Evolutionary conservation across 352 stramenopile species (phyloP), one percentile per base, ranked within the genome.

Genomic region (Paralagenidium karlingii): DNA sequence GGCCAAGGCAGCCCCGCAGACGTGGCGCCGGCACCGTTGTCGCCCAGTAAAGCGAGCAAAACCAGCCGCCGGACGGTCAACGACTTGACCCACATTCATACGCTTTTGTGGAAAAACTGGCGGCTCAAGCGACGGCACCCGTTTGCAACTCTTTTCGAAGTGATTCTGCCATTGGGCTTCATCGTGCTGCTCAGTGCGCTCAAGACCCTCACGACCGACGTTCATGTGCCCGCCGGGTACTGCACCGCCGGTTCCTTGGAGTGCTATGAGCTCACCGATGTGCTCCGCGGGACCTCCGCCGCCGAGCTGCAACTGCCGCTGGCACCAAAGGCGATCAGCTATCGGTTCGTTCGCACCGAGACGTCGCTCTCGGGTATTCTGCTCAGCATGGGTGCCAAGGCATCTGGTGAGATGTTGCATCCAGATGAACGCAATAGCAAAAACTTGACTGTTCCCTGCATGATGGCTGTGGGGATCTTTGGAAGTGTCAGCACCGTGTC

Each of bases 61-160:
- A n/a, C n/a, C n/a, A n/a, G n/a, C n/a, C n/a, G n/a, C n/a, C n/a
- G n/a, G n/a, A n/a, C n/a, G n/a, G n/a, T n/a, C n/a, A n/a, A n/a
- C n/a, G n/a, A n/a, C n/a, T n/a, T n/a, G n/a, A n/a, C n/a, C n/a
- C n/a, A n/a, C 22, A 16, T 64, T 29, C 47, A 49, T 13, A 59
- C 67, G 29, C 38, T 83, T 40, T 46, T 82, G 25, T 73, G 68
- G 60, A 85, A 85, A 47, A 82, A 85, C 42, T 73, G 55, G 51
- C 49, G 59, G 32, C 58, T 82, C 11, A 85, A 85, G 58, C 46
- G 53, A 8, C 66, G 68, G 27, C 68, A 85, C 22, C 53, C 54
- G 2, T 38, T 82, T 10, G 69, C 56, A 15, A 78, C 63, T 9
- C 49, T 67, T 11, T 49, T 77, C 45, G 68, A 85, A 16, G 34